A percentile compares a stretch with the other conserved stretches of the same genome.
These are phyloP conservation scores for Ganoderma meredithae DNA, from an alignment of 1,284 basidiomycete species.

Conservation along the genomic window DNA sequence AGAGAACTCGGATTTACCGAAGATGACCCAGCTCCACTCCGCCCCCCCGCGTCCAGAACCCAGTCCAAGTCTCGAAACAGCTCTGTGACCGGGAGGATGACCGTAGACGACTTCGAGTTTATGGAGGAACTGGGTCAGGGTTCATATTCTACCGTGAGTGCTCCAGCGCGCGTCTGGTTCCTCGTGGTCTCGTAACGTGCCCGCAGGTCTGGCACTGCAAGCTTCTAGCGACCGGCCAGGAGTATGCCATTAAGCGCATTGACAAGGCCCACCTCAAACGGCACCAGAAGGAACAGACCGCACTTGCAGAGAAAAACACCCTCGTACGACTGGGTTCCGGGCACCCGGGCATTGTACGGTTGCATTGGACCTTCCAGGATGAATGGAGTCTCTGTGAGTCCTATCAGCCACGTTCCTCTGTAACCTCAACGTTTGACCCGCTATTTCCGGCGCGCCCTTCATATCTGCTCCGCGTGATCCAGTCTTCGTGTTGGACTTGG, in stretches of 20 bases:
- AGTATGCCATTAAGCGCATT: conserved; percentile 80
- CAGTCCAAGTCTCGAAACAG: conserved; percentile 54
- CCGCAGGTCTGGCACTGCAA: conserved; percentile 67
- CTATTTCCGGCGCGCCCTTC: not conserved
- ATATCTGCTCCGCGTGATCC: conserved; percentile 7
- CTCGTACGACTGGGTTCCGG: conserved; percentile 67
- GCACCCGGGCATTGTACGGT: conserved; percentile 84
- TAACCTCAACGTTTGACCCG: conserved; percentile 15
- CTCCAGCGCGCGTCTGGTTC: conserved; percentile 1
- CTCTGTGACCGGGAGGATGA: conserved; percentile 51
- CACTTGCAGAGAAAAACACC: conserved; percentile 70
- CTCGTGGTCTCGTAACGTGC: conserved; percentile 33
- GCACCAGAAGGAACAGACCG: conserved; percentile 71
- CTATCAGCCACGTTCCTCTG: conserved; percentile 4
- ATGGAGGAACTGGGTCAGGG: conserved; percentile 79
- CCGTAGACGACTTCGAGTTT: conserved; percentile 73
- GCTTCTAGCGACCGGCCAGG: conserved; percentile 61
- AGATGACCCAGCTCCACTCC: conserved; percentile 40
- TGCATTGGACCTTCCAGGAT: conserved; percentile 89
- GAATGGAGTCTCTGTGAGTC: conserved; percentile 82
- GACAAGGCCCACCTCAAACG: conserved; percentile 78
- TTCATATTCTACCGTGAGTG: conserved; percentile 77
- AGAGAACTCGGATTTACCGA: conserved; percentile 61
- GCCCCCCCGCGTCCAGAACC: conserved; percentile 42
- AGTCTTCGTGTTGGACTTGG: conserved; percentile 94